Base-by-base conservation (phyloP, 306 rosid genomes). In the Pterocarpus santalinus region DNA sequence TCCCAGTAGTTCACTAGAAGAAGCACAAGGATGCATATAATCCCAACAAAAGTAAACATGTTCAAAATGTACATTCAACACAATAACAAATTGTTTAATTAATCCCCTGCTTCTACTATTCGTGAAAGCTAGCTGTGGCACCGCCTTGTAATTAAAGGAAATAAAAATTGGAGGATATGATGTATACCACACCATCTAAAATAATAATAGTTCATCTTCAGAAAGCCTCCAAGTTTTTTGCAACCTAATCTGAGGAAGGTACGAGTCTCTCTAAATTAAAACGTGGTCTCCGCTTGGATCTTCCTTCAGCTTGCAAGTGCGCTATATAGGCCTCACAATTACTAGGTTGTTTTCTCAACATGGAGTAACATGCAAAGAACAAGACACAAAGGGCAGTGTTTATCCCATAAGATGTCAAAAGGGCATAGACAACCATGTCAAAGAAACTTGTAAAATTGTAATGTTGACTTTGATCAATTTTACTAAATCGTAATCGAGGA, bases 1-100 rank as follows among this genome's bases (percentile, higher is more conserved):
- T 51, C 97, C 28, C 90, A 79, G 87, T 94, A 91, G 80, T 93
- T 95, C 79, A 95, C 85, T 34, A 97, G 99, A 82, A 95, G 98
- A 75, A 95, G 81, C 69, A 91, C 91, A 73, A 93, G 84, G 84
- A 93, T 76, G 67, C 99, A 97, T 55, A 95, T 73, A 77, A 90
- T 65, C 88, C 94, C 99, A 72, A 97, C 96, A 67, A 95, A 92
- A 81, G 90, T 41, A 70, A 95, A 94, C 77, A 88, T 77, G 84
- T 89, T 91, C 84, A 95, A 75, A 69, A 97, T 91, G 91, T 95
- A 89, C 38, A 57, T 13, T 76, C 64, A 58, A 33, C 39, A 68
- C 46, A 22, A 44, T 10, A 1, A 4, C 13, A 55, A 55, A 53
- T 8, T 53, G 7, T n/a, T 55, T 2, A n/a, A 55, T 55, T n/a